These are phyloP conservation scores for Rhodomyrtus psidioides DNA, from an alignment of 441 rosid genomes.

Conservation along the genomic window DNA sequence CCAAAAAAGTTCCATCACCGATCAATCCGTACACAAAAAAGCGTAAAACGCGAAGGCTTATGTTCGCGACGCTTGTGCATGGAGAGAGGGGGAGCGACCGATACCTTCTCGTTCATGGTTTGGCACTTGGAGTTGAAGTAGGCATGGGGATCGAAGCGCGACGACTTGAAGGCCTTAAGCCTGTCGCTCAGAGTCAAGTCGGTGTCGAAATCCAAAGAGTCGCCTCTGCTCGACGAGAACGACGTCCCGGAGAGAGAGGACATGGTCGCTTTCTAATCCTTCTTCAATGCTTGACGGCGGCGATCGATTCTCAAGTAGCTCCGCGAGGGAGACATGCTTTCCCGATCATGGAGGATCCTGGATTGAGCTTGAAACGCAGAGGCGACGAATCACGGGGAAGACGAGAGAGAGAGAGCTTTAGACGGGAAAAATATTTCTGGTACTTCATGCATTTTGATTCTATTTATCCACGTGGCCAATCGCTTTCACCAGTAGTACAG, in stretches of 20 bases:
- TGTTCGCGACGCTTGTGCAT: not conserved
- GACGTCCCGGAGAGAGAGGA: not conserved
- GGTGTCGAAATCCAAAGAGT: not conserved
- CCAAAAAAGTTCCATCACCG: not conserved
- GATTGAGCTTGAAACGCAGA: not conserved
- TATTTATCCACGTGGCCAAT: not conserved
- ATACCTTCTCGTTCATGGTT: conserved; percentile 72
- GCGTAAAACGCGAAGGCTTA: not conserved
- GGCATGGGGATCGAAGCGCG: conserved; percentile 51
- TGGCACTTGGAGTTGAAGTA: conserved; percentile 61
- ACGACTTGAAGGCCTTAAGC: conserved; percentile 57
- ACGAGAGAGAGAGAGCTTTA: not conserved
- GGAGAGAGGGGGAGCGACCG: not conserved
- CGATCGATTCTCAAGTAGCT: not conserved
- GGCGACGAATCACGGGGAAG: not conserved
- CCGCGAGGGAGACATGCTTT: not conserved
- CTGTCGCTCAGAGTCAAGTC: not conserved
- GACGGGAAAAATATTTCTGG: not conserved
- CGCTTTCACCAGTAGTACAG: not conserved
- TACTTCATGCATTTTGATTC: not conserved
- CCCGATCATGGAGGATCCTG: not conserved
- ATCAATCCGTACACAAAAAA: not conserved
- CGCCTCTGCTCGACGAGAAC: not conserved
- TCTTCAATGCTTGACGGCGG: not conserved
- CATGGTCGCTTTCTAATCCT: not conserved